Conservation (phyloP, 2,329 filamentous ascomycete genomes). For the Penicillium thymicola region DNA sequence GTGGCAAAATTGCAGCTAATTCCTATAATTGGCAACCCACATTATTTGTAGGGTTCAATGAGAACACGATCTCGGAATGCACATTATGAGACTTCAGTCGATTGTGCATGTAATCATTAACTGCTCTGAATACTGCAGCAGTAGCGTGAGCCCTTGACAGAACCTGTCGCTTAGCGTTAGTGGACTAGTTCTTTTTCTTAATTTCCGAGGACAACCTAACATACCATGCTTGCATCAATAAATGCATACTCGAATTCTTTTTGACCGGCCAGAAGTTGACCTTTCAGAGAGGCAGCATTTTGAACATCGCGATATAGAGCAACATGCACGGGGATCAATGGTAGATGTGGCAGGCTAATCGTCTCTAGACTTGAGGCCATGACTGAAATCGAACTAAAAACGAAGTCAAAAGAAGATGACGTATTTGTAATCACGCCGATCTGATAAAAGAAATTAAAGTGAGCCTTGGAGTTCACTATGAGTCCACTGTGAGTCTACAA, state of each 20-base stretch:
- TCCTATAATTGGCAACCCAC: conserved; percentile 42
- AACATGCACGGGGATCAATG: conserved; percentile 66
- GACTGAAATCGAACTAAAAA: conserved; percentile 1
- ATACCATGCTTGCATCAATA: conserved; percentile 76
- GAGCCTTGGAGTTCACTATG: background rate
- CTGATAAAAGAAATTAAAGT: conserved; percentile 3
- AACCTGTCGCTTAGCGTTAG: conserved; percentile 50
- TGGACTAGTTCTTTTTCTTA: conserved; percentile 4
- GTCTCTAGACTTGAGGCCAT: conserved; percentile 55
- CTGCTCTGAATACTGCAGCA: conserved; percentile 72
- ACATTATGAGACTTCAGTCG: conserved; percentile 76
- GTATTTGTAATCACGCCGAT: conserved; percentile 8
- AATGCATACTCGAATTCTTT: conserved; percentile 88
- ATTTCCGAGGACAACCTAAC: conserved; percentile 17
- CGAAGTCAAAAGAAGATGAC: conserved; percentile 1
- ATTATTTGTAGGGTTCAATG: conserved; percentile 78
- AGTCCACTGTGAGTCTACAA: conserved; percentile 1
- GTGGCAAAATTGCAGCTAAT: conserved; percentile 9
- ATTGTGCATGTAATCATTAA: conserved; percentile 60
- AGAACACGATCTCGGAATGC: conserved; percentile 83
- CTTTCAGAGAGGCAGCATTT: conserved; percentile 74
- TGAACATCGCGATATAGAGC: conserved; percentile 71
- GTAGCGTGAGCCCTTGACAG: conserved; percentile 70
- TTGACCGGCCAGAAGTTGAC: conserved; percentile 83
- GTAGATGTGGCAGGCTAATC: conserved; percentile 72